These are phyloP conservation scores for Cercospora zeina DNA, from an alignment of 2,329 filamentous ascomycete genomes.

Conservation along the genomic window DNA sequence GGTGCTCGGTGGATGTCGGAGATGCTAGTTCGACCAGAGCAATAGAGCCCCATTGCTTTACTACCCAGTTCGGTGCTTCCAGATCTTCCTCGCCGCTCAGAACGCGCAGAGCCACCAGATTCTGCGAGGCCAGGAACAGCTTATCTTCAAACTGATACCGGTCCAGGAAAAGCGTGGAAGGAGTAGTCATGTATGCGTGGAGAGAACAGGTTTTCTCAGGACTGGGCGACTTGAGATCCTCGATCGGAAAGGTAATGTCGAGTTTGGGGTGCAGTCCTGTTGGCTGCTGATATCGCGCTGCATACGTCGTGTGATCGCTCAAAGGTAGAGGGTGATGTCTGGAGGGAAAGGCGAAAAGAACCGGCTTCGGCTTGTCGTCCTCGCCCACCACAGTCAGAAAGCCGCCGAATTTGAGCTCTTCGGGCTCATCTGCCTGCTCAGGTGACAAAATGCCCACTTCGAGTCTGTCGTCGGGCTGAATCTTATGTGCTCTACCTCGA, in stretches of 20 bases:
- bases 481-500: conserved; percentile 6
- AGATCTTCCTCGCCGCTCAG: conserved; percentile 79
- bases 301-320: conserved; percentile 44
- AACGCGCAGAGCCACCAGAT: conserved; percentile 67
- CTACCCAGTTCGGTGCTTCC: conserved; percentile 82
- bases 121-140: conserved; percentile 78
- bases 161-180: conserved; percentile 79
- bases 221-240: conserved; percentile 50
- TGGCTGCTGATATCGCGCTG: conserved; percentile 64
- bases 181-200: conserved; percentile 80
- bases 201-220: conserved; percentile 61
- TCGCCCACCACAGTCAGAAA: conserved; percentile 76
- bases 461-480: conserved; percentile 44
- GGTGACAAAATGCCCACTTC: conserved; percentile 78
- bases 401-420: conserved; percentile 77
- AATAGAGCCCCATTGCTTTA: conserved; percentile 74
- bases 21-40: conserved; percentile 70
- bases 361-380: conserved; percentile 67
- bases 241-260: conserved; percentile 62
- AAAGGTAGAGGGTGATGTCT: conserved; percentile 65
- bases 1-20: conserved; percentile 17
- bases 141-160: conserved; percentile 77
- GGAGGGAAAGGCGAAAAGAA: conserved; percentile 80
- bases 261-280: conserved; percentile 83
- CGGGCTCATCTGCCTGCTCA: conserved; percentile 62